Percentiles rank a stretch among this genome's conserved stretches.
phyloP scores from a whole-genome alignment of 2,329 filamentous ascomycete species.

The Pezicula rhizophila region DNA sequence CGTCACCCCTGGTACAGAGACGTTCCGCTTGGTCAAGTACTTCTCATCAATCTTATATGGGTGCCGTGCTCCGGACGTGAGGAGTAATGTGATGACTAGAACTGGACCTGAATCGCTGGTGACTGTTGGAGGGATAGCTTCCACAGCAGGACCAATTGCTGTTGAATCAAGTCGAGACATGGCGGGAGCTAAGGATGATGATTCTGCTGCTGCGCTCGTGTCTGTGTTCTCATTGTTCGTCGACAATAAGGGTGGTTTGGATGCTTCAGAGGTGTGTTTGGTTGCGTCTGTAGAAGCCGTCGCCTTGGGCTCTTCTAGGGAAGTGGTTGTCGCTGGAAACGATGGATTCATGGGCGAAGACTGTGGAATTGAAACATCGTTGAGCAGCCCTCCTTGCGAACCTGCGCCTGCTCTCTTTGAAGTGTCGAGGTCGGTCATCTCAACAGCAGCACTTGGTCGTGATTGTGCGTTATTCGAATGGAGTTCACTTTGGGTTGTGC shows the following conservation, averaged over 20 bases:
- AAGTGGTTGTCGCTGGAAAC: constrained; percentile 5
- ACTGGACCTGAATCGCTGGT: constrained; percentile 32
- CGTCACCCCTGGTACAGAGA: constrained; percentile 63
- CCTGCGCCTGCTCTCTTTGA: constrained; percentile 15
- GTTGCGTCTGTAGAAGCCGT: background rate
- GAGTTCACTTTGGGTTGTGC: background rate
- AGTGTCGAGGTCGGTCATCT: constrained; percentile 20
- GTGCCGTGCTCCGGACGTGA: constrained; percentile 77
- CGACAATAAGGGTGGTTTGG: constrained; percentile 6
- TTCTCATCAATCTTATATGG: constrained; percentile 85
- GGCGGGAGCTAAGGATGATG: constrained; percentile 4
- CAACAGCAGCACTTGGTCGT: constrained; percentile 7
- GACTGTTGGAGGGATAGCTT: constrained; percentile 5
- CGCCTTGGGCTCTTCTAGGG: constrained; percentile 4
- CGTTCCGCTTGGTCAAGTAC: constrained; percentile 75
- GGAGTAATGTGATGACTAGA: constrained; percentile 74
- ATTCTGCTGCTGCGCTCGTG: constrained; percentile 3
- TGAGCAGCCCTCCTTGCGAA: constrained; percentile 17
- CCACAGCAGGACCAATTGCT: constrained; percentile 13
- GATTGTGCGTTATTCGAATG: background rate
- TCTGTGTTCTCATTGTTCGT: constrained; percentile 4
- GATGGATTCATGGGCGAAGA: constrained; percentile 14
- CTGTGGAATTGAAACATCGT: constrained; percentile 19
- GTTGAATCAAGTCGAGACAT: constrained; percentile 17
- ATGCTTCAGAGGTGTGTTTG: background rate